A percentile compares a stretch with the other conserved stretches of the same genome.
These are phyloP conservation scores for Geopyxis carbonaria DNA, from an alignment of 495 filamentous ascomycete species.

Conservation along the genomic window DNA sequence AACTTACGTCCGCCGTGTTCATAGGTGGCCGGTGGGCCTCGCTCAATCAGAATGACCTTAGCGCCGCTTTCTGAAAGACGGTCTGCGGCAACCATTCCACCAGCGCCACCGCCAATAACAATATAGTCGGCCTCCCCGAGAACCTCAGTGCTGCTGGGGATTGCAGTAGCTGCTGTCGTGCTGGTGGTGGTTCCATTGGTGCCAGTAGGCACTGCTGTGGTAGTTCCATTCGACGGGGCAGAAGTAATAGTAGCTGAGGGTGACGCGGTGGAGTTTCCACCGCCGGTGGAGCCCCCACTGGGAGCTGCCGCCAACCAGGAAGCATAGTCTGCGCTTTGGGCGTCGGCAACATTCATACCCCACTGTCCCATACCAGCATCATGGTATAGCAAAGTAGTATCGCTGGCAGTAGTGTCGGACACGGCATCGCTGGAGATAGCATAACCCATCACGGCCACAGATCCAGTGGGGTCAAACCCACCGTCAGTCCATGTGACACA, in stretches of 20 bases:
- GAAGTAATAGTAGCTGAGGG: too few relatives aligned
- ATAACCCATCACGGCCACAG: conserved; percentile 31
- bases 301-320: conserved; percentile 32
- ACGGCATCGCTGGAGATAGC: not conserved
- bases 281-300: too few relatives aligned
- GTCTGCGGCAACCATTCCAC: conserved; percentile 48
- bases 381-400: conserved; percentile 29
- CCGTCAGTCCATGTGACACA: conserved; percentile 43
- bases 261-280: conserved; percentile 16
- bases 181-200: conserved; percentile 3
- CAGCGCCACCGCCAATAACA: conserved; percentile 47
- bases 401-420: conserved; percentile 21
- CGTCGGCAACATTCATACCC: conserved; percentile 27
- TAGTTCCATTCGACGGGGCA: too few relatives aligned
- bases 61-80: conserved; percentile 46
- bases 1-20: conserved; percentile 37
- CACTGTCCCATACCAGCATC: conserved; percentile 33
- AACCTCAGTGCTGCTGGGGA: conserved; percentile 31
- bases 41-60: conserved; percentile 49
- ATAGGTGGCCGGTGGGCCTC: conserved; percentile 43
- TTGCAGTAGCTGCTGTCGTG: conserved; percentile 21
- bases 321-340: conserved; percentile 32
- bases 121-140: conserved; percentile 47
- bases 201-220: conserved; percentile 23
- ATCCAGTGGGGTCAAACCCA: conserved; percentile 31